Evolutionary conservation across 768 basidiomycete genomes (phyloP).

Genomic region (Mycena alexandri): DNA sequence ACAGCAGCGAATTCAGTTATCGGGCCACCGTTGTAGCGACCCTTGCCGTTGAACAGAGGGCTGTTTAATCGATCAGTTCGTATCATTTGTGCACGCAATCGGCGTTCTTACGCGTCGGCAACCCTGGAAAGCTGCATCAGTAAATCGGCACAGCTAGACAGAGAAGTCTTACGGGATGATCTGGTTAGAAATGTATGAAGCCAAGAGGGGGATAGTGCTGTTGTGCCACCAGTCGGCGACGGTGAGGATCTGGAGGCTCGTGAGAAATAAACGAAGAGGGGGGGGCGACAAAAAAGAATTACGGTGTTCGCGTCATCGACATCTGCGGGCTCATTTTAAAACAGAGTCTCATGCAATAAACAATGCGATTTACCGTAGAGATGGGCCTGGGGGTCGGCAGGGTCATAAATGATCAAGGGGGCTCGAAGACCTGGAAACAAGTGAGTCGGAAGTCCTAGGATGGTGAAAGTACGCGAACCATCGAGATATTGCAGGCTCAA

Average conservation of each 20-base stretch:
- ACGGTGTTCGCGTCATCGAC: constrained; percentile 48
- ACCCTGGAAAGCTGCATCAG: neutral
- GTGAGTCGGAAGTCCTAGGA: too few species aligned
- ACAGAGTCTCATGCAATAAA: neutral
- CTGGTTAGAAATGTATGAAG: constrained; percentile 7
- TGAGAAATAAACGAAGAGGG: neutral
- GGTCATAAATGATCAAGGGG: constrained; percentile 4
- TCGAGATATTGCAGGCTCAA: constrained; percentile 53
- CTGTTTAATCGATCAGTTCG: constrained; percentile 36
- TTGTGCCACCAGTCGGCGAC: constrained; percentile 48
- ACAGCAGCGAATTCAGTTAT: constrained; percentile 44
- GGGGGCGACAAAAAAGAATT: neutral
- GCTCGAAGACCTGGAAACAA: too few species aligned
- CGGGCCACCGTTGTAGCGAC: constrained; percentile 51
- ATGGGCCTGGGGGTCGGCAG: constrained; percentile 16
- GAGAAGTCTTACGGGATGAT: constrained; percentile 12
- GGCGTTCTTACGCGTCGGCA: neutral
- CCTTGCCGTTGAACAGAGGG: constrained; percentile 55
- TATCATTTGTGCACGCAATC: too few species aligned
- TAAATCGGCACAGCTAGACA: constrained; percentile 3
- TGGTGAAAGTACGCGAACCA: constrained; percentile 46
- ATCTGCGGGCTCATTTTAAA: constrained; percentile 6
- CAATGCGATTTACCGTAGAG: constrained; percentile 17
- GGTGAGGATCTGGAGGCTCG: constrained; percentile 45
- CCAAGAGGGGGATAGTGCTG: neutral